These are phyloP conservation scores for Bullera alba DNA, from an alignment of 768 basidiomycete genomes.

Conservation along the genomic window DNA sequence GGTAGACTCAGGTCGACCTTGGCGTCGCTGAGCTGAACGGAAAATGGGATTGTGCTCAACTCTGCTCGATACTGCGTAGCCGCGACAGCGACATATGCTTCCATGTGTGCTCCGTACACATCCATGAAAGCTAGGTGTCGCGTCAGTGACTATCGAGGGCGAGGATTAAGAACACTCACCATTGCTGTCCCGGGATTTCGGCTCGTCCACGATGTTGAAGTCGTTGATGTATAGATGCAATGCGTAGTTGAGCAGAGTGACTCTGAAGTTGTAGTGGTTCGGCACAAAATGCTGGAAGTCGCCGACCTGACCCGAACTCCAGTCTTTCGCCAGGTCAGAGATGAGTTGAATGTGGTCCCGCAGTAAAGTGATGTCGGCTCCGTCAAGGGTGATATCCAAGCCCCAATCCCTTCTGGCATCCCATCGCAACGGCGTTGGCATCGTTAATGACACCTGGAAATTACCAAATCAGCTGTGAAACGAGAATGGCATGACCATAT, in stretches of 20 bases:
- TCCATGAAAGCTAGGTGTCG: constrained; percentile 68
- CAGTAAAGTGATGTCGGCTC: constrained; percentile 68
- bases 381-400: constrained; percentile 63
- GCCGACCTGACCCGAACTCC: constrained; percentile 72
- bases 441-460: constrained; percentile 38
- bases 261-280: constrained; percentile 62
- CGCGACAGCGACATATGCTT: constrained; percentile 55
- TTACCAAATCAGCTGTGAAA: constrained; percentile 5
- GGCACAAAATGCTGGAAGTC: constrained; percentile 80
- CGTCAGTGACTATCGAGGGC: not conserved
- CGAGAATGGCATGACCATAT: constrained; percentile 51
- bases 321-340: constrained; percentile 85
- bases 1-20: constrained; percentile 63
- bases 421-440: constrained; percentile 80
- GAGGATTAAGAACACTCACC: constrained; percentile 50
- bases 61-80: constrained; percentile 68
- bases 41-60: constrained; percentile 61
- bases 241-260: constrained; percentile 68
- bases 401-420: constrained; percentile 71
- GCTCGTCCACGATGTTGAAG: constrained; percentile 92
- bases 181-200: constrained; percentile 72
- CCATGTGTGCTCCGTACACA: constrained; percentile 57
- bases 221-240: constrained; percentile 84
- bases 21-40: constrained; percentile 57
- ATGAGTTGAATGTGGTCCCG: constrained; percentile 94